Base-by-base conservation (phyloP, 257 asterid species). In the Scutellaria barbata region DNA sequence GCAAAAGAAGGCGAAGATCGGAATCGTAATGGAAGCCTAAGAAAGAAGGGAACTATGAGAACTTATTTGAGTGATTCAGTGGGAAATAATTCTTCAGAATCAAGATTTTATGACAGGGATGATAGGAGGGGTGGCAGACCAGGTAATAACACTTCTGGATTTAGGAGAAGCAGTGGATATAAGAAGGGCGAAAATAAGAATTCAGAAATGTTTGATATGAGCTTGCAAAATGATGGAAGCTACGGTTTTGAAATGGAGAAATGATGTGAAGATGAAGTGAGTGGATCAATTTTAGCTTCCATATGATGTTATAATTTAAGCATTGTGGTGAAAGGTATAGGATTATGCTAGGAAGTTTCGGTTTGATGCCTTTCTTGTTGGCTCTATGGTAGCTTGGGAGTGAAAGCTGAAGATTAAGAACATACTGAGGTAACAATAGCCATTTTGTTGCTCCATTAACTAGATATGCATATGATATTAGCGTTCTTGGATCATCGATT, bases 211-310 rank as follows among this genome's bases (percentile, higher is more conserved):
- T 82, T 85, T 72, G 89, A 87, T 71, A 60, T 90, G 92, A 82
- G 75, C 64, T 74, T 85, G 83, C 92, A 72, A 63, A 60, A 86
- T 46, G 95, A 93, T 75, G 98, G 98, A 43, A 84, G 77, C 42
- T 89, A 83, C 40, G 95, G 83, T 52, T 42, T 90, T 46, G 76
- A 69, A 69, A 58, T 66, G 74, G 82, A 78, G 67, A 72, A 50
- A 39, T 77, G 58, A 76, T 20, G 52, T 54, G 71, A 75, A 52
- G 53, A 18, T 14, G 51, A 12, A 37, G 25, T 11, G 48, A 25
- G 8, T 10, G 18, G 58, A 10, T 30, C 14, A 30, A 30, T 30
- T 30, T 8, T 61, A 30, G 58, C 57, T 43, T 68, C 14, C 35
- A 25, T 10, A 3, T 30, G 35, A 30, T 30, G 35, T 30, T 30